phyloP scores from a whole-genome alignment of 2,329 filamentous ascomycete species.

The Phoma sp. region DNA sequence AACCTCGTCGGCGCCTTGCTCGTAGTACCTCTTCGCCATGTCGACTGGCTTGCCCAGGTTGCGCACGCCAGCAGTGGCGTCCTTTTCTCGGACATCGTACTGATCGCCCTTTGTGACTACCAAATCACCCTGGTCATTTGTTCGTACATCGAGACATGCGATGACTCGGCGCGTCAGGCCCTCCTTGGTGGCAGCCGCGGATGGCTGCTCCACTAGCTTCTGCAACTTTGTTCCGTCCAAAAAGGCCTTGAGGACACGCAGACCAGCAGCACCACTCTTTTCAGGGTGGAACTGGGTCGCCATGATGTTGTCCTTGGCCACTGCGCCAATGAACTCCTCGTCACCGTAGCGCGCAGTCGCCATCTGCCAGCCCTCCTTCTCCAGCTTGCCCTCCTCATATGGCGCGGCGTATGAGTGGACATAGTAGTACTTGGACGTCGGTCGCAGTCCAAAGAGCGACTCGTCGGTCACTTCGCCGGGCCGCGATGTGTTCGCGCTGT shows the following conservation, averaged over 20 bases:
- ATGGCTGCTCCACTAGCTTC: constrained; percentile 55
- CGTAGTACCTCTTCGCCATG: constrained; percentile 92
- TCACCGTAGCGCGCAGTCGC: constrained; percentile 86
- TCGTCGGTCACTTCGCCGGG: constrained; percentile 52
- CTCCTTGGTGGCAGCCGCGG: constrained; percentile 54
- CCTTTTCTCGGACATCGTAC: constrained; percentile 96
- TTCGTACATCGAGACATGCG: constrained; percentile 92
- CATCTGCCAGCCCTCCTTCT: constrained; percentile 87
- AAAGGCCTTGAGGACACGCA: constrained; percentile 85
- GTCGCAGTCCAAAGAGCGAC: constrained; percentile 78
- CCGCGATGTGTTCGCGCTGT: constrained; percentile 75
- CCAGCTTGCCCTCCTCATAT: constrained; percentile 76
- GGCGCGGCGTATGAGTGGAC: constrained; percentile 92
- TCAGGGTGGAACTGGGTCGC: constrained; percentile 98
- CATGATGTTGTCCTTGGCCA: constrained; percentile 84
- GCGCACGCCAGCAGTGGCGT: constrained; percentile 70
- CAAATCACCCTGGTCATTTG: constrained; percentile 92
- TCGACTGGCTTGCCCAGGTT: constrained; percentile 98
- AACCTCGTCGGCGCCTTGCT: constrained; percentile 94
- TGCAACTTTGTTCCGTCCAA: constrained; percentile 72
- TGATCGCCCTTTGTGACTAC: constrained; percentile 99
- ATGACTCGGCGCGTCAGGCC: constrained; percentile 93
- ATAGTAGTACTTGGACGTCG: constrained; percentile 96
- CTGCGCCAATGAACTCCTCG: constrained; percentile 90
- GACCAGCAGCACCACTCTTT: constrained; percentile 89